Evolutionary conservation across 2,329 filamentous ascomycete genomes (phyloP).

Genomic region (Passalora sequoiae): DNA sequence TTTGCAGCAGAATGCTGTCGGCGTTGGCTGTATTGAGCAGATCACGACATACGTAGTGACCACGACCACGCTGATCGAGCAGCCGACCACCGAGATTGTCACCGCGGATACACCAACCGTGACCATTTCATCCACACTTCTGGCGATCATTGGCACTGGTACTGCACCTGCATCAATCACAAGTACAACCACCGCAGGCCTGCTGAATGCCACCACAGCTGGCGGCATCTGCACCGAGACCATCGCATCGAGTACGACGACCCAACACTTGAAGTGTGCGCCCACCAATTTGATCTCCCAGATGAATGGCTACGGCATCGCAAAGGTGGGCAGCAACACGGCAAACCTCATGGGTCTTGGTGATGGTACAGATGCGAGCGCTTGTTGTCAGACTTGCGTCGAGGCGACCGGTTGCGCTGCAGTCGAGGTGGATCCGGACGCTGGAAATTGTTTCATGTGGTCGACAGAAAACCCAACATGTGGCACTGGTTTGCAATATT

Average conservation of each 20-base stretch:
- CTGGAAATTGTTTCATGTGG: conserved; percentile 28
- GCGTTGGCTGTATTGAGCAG: conserved; percentile 24
- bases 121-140: conserved; percentile 15
- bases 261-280: conserved; percentile 27
- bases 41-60: conserved; percentile 23
- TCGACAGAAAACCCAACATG: conserved; percentile 22
- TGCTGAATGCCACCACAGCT: conserved; percentile 1
- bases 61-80: conserved; percentile 16
- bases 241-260: conserved; percentile 22
- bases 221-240: conserved; percentile 23
- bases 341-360: conserved; percentile 24
- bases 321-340: conserved; percentile 18
- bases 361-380: conserved; percentile 23
- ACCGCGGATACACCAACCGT: conserved; percentile 20
- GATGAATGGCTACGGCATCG: conserved; percentile 24
- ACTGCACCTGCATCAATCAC: conserved; percentile 19
- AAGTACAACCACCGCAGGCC: conserved; percentile 12
- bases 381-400: conserved; percentile 27
- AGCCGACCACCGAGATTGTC: conserved; percentile 20
- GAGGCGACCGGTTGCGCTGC: conserved; percentile 25
- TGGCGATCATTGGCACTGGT: conserved; percentile 1
- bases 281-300: conserved; percentile 26
- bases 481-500: conserved; percentile 24
- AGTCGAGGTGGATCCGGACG: conserved; percentile 24
- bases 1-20: conserved; percentile 15